Evolutionary conservation across 2,329 filamentous ascomycete genomes (phyloP).

Genomic region (Cladophialophora immunda): DNA sequence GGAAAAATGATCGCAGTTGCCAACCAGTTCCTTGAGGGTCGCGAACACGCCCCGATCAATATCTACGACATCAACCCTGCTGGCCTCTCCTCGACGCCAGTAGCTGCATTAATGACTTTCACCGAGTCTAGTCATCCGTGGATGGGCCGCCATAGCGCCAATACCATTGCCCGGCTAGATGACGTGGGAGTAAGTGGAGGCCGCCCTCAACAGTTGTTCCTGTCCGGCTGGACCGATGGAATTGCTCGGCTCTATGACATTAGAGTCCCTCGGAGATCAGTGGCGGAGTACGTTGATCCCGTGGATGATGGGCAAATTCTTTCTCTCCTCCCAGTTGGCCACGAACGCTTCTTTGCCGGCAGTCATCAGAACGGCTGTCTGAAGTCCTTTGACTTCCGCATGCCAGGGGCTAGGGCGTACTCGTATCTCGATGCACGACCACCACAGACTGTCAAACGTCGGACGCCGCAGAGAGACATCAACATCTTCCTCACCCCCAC

Average conservation of each 20-base stretch:
- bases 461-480: constrained; percentile 45
- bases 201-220: constrained; percentile 60
- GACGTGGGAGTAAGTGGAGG: constrained; percentile 39
- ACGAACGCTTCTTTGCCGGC: constrained; percentile 66
- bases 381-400: constrained; percentile 70
- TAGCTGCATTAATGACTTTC: constrained; percentile 20
- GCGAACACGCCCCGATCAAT: constrained; percentile 53
- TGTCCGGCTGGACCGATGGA: constrained; percentile 69
- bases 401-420: constrained; percentile 55
- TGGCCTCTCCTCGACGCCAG: constrained; percentile 50
- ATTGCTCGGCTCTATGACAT: constrained; percentile 68
- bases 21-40: constrained; percentile 47
- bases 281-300: constrained; percentile 62
- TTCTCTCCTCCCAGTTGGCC: constrained; percentile 64
- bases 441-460: not conserved
- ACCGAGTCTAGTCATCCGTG: constrained; percentile 23
- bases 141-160: constrained; percentile 42
- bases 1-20: constrained; percentile 61
- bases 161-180: constrained; percentile 50
- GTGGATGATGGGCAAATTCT: constrained; percentile 68
- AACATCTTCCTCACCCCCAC: constrained; percentile 54
- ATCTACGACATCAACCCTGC: constrained; percentile 61
- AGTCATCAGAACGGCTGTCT: constrained; percentile 65
- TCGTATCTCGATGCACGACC: constrained; percentile 36
- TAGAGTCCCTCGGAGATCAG: constrained; percentile 59